phyloP scores from a whole-genome alignment of 192 early-diverging fungal genomes.

The Linnemannia zychae region DNA sequence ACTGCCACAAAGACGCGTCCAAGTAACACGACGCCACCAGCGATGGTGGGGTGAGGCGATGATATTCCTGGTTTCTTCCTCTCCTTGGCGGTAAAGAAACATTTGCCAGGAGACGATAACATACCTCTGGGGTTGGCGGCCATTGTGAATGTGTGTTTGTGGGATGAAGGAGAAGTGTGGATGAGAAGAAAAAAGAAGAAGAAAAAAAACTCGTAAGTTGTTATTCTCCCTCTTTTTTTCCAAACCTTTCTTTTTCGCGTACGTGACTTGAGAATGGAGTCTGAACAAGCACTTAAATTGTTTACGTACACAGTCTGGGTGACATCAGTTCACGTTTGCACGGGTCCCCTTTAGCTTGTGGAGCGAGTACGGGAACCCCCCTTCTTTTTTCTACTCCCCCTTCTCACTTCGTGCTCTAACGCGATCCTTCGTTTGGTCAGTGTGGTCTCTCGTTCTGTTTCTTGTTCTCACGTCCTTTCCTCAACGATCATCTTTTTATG shows the following conservation, averaged over 20 bases:
- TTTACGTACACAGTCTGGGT: background rate
- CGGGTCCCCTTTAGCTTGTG: background rate
- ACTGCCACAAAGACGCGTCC: background rate
- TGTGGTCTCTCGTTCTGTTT: background rate
- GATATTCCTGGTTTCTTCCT: background rate
- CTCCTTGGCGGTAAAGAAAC: background rate
- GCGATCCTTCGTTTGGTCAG: background rate
- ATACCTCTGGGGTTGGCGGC: conserved; percentile 52
- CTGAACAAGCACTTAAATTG: background rate
- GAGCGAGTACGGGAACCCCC: background rate
- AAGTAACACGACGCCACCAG: background rate
- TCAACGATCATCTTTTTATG: no score
- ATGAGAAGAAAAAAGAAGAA: conserved; percentile 13
- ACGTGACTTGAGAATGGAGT: background rate
- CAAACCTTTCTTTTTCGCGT: conserved; percentile 7
- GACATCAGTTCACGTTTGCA: background rate
- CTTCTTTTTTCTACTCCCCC: background rate
- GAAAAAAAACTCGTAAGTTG: conserved; percentile 16
- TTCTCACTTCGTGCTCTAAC: background rate
- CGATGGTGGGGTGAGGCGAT: background rate
- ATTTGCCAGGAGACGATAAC: background rate
- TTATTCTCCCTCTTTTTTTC: background rate
- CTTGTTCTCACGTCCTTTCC: no score
- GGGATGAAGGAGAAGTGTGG: conserved; percentile 12
- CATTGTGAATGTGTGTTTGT: conserved; percentile 36